phyloP scores from a whole-genome alignment of 805 yeast genomes.

The Ogataea saltuana region DNA sequence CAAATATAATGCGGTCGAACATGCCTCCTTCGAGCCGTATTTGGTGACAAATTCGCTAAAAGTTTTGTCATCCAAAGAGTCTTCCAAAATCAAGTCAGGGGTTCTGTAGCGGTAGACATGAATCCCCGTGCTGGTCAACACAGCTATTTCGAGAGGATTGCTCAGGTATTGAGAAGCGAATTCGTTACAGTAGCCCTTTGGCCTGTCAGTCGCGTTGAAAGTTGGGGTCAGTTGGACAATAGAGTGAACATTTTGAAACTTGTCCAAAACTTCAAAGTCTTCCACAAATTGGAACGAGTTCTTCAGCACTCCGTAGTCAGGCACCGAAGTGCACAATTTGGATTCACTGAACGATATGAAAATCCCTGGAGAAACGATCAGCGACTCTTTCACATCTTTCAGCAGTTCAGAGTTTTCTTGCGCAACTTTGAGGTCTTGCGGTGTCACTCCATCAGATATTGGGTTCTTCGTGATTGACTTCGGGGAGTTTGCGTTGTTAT shows the following conservation, averaged over 20 bases:
- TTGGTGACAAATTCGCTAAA: conserved; percentile 69
- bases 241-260: conserved; percentile 59
- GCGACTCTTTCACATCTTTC: conserved; percentile 56
- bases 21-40: conserved; percentile 87
- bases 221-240: conserved; percentile 69
- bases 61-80: conserved; percentile 60
- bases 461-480: conserved; percentile 31
- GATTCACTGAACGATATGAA: conserved; percentile 63
- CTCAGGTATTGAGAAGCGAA: conserved; percentile 82
- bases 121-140: conserved; percentile 77
- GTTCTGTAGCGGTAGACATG: conserved; percentile 75
- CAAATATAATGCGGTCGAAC: conserved; percentile 82
- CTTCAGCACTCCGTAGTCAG: conserved; percentile 83
- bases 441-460: conserved; percentile 30
- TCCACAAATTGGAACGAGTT: conserved; percentile 71
- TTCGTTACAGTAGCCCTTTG: conserved; percentile 81
- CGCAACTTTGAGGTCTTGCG: conserved; percentile 47
- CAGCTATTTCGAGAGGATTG: conserved; percentile 70
- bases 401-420: conserved; percentile 56
- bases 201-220: conserved; percentile 70
- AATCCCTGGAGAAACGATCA: conserved; percentile 81
- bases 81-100: conserved; percentile 75
- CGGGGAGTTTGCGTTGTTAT: conserved; percentile 10
- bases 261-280: conserved; percentile 73
- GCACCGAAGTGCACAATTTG: conserved; percentile 65